These are phyloP conservation scores for Chrysoporthe austroafricana DNA, from an alignment of 2,329 filamentous ascomycete genomes.

Conservation along the genomic window DNA sequence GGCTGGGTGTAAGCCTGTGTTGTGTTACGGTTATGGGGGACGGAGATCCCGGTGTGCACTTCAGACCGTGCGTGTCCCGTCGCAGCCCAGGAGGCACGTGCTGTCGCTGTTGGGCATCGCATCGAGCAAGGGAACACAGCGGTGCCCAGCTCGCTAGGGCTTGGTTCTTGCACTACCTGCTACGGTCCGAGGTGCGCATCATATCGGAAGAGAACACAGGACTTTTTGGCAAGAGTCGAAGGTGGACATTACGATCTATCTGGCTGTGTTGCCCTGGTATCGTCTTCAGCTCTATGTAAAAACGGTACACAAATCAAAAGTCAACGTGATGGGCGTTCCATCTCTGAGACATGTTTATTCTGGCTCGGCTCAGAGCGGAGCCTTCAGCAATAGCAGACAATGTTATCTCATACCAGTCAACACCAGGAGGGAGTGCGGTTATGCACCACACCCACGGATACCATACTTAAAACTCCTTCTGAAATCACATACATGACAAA, in stretches of 20 bases:
- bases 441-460: background rate
- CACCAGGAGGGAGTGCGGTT: background rate
- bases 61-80: background rate
- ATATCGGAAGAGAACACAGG: background rate
- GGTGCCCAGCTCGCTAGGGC: background rate
- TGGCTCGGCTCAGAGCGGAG: background rate
- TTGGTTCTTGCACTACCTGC: background rate
- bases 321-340: background rate
- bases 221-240: background rate
- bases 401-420: background rate
- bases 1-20: background rate
- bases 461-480: background rate
- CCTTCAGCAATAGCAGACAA: background rate
- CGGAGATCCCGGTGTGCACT: background rate
- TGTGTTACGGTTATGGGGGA: background rate
- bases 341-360: background rate
- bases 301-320: background rate
- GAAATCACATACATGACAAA: background rate
- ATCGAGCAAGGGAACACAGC: background rate
- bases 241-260: background rate
- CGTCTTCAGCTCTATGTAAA: background rate
- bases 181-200: background rate
- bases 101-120: background rate
- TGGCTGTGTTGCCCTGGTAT: background rate
- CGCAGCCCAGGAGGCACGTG: background rate